Evolutionary conservation across 2,329 filamentous ascomycete species (phyloP), one percentile per base, ranked within the genome.

Genomic region (Trichoderma koningii): DNA sequence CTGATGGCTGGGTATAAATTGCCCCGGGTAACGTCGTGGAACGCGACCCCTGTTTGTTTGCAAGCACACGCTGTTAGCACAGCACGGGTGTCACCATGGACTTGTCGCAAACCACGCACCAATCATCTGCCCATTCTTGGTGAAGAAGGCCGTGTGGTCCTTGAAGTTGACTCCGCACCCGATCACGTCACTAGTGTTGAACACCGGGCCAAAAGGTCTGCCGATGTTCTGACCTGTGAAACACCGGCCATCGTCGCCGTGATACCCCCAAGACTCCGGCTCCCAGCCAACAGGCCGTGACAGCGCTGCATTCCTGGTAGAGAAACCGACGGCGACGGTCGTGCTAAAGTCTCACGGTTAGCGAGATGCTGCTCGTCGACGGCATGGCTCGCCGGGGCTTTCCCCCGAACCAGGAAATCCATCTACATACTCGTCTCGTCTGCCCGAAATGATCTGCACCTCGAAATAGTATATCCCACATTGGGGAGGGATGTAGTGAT

Each of bases 381-480:
- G n/a, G n/a, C n/a, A 53, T 30, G 14, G n/a, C 12, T 12, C 7
- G 23, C 34, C n/a, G 23, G 12, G 12, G 5, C 7, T 3, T 3
- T 23, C 21, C 21, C 21, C n/a, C n/a, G 9, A 30, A 6, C 9
- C 5, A n/a, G 48, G 26, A 2, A 34, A 0, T 14, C 12, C 21
- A 6, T 15, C 5, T 21, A 63, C 84, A 62, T 78, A 87, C 83
- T 87, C 85, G 50, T 85, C 83, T 68, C 78, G 77, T 71, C 82
- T 84, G 60, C 78, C 81, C 17, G 79, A 77, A 28, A 84, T 65
- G 55, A 87, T 79, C 17, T 78, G 78, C 26, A 89, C 83, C 74
- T 99, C 95, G 73, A 88, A 99, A 76, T 99, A 99, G 76, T 97
- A 99, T 66, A 99, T 89, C 2, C 95, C 95, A 70, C 91, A 95